phyloP scores from a whole-genome alignment of 2,329 filamentous ascomycete species.

The Diplodia intermedia region DNA sequence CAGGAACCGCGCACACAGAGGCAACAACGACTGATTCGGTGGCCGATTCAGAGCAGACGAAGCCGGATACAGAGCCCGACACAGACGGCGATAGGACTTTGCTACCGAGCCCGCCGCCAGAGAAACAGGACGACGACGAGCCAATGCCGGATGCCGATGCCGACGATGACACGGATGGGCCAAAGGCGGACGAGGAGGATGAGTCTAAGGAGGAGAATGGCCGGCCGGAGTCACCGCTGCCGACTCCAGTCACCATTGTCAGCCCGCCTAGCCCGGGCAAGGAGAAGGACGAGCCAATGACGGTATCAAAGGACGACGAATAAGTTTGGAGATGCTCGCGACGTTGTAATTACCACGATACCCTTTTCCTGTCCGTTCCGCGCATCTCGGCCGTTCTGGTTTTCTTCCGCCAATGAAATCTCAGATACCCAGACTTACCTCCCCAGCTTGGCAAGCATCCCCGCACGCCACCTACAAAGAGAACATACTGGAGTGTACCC shows the following conservation, averaged over 20 bases:
- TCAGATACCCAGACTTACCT: constrained; percentile 25
- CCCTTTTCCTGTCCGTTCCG: constrained; percentile 7
- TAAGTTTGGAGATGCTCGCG: constrained; percentile 3
- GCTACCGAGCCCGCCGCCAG: constrained; percentile 46
- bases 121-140: constrained; percentile 36
- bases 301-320: constrained; percentile 18
- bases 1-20: constrained; percentile 16
- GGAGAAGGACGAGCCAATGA: constrained; percentile 1
- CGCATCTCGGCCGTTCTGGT: neutral
- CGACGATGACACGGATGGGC: neutral
- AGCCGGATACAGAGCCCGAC: constrained; percentile 10
- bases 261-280: constrained; percentile 46
- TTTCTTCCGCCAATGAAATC: constrained; percentile 7
- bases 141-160: constrained; percentile 32
- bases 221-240: constrained; percentile 28
- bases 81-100: constrained; percentile 37
- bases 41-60: constrained; percentile 20
- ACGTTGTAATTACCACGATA: constrained; percentile 15
- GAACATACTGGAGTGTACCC: neutral
- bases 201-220: constrained; percentile 24
- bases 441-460: neutral
- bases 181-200: constrained; percentile 2
- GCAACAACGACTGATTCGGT: constrained; percentile 21
- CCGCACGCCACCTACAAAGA: neutral
- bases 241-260: constrained; percentile 47